Conservation (phyloP, 2,329 filamentous ascomycete genomes). For the Corynespora cassiicola region DNA sequence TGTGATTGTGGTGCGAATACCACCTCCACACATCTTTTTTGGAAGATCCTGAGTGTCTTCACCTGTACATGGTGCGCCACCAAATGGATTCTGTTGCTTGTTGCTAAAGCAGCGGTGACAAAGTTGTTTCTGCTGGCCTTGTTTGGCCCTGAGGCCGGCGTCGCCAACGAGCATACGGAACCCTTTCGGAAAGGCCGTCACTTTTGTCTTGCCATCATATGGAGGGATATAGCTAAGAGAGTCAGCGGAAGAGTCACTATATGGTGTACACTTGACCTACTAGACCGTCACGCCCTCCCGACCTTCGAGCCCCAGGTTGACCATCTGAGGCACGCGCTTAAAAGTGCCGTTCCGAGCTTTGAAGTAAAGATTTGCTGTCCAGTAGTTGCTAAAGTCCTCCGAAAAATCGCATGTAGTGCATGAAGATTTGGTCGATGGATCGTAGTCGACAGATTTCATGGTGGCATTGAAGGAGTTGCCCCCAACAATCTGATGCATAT, state of each 20-base stretch:
- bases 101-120: slow-evolving; percentile 54
- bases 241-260: too few species aligned
- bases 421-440: slow-evolving; percentile 21
- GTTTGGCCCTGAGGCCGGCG: slow-evolving; percentile 18
- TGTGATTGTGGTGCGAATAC: slow-evolving; percentile 55
- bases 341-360: slow-evolving; percentile 33
- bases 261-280: too few species aligned
- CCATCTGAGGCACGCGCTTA: slow-evolving; percentile 36
- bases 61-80: slow-evolving; percentile 48
- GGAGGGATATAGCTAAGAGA: slow-evolving; percentile 38
- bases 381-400: slow-evolving; percentile 30
- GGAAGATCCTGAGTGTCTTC: slow-evolving; percentile 29
- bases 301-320: slow-evolving; percentile 29
- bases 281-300: slow-evolving; percentile 36
- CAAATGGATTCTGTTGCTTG: slow-evolving; percentile 45
- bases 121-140: slow-evolving; percentile 39
- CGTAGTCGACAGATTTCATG: too few species aligned
- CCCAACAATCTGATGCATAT: slow-evolving; percentile 35
- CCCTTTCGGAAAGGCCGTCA: slow-evolving; percentile 36
- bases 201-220: slow-evolving; percentile 42
- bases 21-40: slow-evolving; percentile 41
- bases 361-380: slow-evolving; percentile 37
- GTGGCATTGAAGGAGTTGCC: slow-evolving; percentile 34
- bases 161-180: slow-evolving; percentile 38
- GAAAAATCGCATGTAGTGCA: slow-evolving; percentile 33